Evolutionary conservation across 106 monocot genomes (phyloP).

Genomic region (Allium cepa): DNA sequence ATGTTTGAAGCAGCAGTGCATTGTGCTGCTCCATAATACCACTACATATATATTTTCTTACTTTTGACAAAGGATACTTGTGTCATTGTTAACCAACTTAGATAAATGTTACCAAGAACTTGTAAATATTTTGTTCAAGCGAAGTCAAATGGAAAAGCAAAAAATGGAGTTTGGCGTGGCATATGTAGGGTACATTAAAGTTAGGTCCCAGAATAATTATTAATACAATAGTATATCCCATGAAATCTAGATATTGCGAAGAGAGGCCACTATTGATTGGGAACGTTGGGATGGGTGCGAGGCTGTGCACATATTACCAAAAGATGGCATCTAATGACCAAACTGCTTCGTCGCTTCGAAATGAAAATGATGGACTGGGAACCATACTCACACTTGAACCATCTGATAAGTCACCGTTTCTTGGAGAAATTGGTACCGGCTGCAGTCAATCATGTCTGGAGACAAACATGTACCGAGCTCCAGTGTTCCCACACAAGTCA

Average conservation of each 20-base stretch:
- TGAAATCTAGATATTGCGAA: constrained; percentile 67
- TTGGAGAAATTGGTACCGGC: constrained; percentile 85
- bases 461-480: constrained; percentile 90
- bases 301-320: constrained; percentile 93
- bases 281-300: constrained; percentile 94
- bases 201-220: too few relatives aligned
- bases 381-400: constrained; percentile 73
- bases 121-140: too few relatives aligned
- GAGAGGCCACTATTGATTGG: constrained; percentile 83
- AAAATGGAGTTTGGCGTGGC: too few relatives aligned
- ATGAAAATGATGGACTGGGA: constrained; percentile 52
- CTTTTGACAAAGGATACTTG: too few relatives aligned
- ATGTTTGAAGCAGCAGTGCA: too few relatives aligned
- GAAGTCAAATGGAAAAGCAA: too few relatives aligned
- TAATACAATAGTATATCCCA: too few relatives aligned
- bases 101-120: too few relatives aligned
- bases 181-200: too few relatives aligned
- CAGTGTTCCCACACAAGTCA: constrained; percentile 82
- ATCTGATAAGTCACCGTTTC: constrained; percentile 89
- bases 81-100: too few relatives aligned
- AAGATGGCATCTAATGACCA: constrained; percentile 63
- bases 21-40: too few relatives aligned
- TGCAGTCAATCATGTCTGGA: constrained; percentile 79
- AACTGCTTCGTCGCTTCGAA: constrained; percentile 56
- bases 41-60: too few relatives aligned